Conservation (phyloP, 1,139 yeast species). For the Hansenula anomala region DNA sequence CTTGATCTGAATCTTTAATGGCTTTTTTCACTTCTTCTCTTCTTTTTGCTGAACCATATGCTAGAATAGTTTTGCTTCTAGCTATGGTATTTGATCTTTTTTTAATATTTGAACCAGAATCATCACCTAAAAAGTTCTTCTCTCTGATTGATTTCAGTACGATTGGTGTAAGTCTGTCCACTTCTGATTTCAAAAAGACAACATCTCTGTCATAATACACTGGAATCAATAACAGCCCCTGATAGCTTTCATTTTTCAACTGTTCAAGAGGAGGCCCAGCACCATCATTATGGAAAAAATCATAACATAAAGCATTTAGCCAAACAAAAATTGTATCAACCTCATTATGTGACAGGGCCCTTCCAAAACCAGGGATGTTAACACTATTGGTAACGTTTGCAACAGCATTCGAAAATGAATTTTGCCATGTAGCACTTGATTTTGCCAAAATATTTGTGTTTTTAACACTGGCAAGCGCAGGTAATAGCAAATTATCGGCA, state of each 20-base stretch:
- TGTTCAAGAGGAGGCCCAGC: constrained; percentile 73
- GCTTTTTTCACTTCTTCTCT: constrained; percentile 51
- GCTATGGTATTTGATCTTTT: constrained; percentile 52
- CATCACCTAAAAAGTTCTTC: constrained; percentile 30
- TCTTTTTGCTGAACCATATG: constrained; percentile 63
- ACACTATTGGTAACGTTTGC: constrained; percentile 37
- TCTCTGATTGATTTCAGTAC: constrained; percentile 45
- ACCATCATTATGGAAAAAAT: constrained; percentile 78
- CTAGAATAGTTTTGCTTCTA: constrained; percentile 63
- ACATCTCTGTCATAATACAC: constrained; percentile 60
- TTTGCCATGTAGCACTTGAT: constrained; percentile 36
- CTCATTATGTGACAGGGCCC: constrained; percentile 54
- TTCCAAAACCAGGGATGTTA: constrained; percentile 43
- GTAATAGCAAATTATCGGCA: constrained; percentile 67
- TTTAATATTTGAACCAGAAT: constrained; percentile 26
- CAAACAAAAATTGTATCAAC: constrained; percentile 69
- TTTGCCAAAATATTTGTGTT: constrained; percentile 26
- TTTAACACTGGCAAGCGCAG: constrained; percentile 59
- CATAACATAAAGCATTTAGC: constrained; percentile 61
- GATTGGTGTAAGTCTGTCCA: constrained; percentile 52
- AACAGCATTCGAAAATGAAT: constrained; percentile 43
- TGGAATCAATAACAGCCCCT: constrained; percentile 59
- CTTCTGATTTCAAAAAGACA: constrained; percentile 48
- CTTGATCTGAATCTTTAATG: constrained; percentile 46
- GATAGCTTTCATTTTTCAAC: constrained; percentile 60